These are phyloP conservation scores for Emericellopsis cladophorae DNA, from an alignment of 2,329 filamentous ascomycete genomes.

Conservation along the genomic window DNA sequence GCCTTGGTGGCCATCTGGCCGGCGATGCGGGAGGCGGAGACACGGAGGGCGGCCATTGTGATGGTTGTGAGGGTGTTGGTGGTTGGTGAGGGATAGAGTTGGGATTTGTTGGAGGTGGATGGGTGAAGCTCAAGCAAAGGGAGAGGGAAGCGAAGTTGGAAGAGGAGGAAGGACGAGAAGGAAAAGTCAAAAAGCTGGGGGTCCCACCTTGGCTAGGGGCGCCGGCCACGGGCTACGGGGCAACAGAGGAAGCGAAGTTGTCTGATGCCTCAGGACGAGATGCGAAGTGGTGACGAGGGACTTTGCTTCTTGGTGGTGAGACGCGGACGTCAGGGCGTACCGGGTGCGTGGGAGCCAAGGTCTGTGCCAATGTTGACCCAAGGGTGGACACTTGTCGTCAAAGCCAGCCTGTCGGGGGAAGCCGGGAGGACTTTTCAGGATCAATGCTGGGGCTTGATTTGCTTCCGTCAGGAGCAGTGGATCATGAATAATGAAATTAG, in stretches of 20 bases:
- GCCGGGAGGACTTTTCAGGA: conserved; percentile 3
- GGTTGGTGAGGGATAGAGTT: conserved; percentile 10
- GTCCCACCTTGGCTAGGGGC: conserved; percentile 13
- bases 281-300: neutral
- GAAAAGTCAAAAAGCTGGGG: conserved; percentile 19
- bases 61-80: conserved; percentile 32
- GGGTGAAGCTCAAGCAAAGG: conserved; percentile 14
- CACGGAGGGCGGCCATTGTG: conserved; percentile 72
- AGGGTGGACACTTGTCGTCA: neutral
- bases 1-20: conserved; percentile 66
- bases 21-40: conserved; percentile 67
- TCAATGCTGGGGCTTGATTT: conserved; percentile 2
- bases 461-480: conserved; percentile 1
- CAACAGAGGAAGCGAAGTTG: neutral
- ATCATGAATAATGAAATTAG: conserved; percentile 4
- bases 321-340: neutral
- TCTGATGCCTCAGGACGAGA: conserved; percentile 1
- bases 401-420: conserved; percentile 4
- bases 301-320: neutral
- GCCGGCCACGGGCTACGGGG: neutral
- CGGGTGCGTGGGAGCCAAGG: neutral
- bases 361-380: conserved; percentile 1
- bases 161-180: conserved; percentile 28
- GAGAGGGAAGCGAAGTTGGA: conserved; percentile 15
- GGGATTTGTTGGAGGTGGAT: conserved; percentile 16